Evolutionary conservation across 306 rosid genomes (phyloP).

Genomic region (Prunus mira): DNA sequence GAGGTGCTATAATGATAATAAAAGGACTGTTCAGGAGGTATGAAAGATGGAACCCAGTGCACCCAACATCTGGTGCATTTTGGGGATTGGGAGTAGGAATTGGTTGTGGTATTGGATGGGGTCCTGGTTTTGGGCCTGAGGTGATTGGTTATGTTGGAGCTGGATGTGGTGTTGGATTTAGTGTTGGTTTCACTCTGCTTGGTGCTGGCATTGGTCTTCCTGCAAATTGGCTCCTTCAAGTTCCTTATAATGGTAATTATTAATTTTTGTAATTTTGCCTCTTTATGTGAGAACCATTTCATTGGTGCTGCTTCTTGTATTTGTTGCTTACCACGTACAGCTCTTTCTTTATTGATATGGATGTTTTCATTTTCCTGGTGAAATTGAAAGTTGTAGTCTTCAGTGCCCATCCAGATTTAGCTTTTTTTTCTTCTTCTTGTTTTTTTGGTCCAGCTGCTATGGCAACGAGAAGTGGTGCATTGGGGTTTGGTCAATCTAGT

Average conservation of each 20-base stretch:
- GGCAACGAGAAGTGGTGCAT: slow-evolving; percentile 52
- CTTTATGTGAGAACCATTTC: too few relatives aligned
- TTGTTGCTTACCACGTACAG: too few relatives aligned
- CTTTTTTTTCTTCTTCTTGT: not conserved
- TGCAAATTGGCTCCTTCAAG: slow-evolving; percentile 48
- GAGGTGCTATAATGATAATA: slow-evolving; percentile 49
- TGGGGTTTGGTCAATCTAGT: slow-evolving; percentile 39
- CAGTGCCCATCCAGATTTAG: slow-evolving; percentile 1
- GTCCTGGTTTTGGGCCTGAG: slow-evolving; percentile 99
- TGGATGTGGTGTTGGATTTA: slow-evolving; percentile 92
- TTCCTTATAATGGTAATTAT: slow-evolving; percentile 57
- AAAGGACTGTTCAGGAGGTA: slow-evolving; percentile 69
- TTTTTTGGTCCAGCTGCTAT: slow-evolving; percentile 32
- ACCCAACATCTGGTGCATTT: slow-evolving; percentile 86
- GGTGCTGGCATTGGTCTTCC: slow-evolving; percentile 90
- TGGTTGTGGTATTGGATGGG: slow-evolving; percentile 99
- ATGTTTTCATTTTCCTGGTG: too few relatives aligned
- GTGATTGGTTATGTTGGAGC: slow-evolving; percentile 91
- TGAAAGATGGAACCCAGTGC: slow-evolving; percentile 89
- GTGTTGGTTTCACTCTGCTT: slow-evolving; percentile 75
- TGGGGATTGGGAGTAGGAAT: slow-evolving; percentile 95
- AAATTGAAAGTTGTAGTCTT: not conserved
- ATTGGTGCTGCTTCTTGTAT: too few relatives aligned
- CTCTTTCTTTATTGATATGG: too few relatives aligned
- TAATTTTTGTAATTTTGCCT: too few relatives aligned